phyloP scores from a whole-genome alignment of 2,329 filamentous ascomycete genomes.

The Ceratocystis alfenasii region DNA sequence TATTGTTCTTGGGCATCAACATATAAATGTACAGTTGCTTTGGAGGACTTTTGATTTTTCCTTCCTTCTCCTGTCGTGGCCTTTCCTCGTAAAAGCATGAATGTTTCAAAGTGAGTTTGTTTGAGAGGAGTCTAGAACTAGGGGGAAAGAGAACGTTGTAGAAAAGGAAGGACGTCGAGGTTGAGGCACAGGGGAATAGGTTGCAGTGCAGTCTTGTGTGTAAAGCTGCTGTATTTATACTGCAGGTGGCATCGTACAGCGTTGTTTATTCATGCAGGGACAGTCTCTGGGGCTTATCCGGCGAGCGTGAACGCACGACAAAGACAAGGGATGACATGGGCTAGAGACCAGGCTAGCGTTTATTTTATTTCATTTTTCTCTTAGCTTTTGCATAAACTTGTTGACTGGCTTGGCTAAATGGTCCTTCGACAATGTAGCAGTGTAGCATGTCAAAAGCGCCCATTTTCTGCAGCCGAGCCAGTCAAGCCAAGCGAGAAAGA shows the following conservation, averaged over 20 bases:
- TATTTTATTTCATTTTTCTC: background rate
- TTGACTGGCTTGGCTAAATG: too few species aligned
- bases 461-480: background rate
- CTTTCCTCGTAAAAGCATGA: background rate
- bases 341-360: background rate
- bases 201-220: too few species aligned
- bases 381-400: too few species aligned
- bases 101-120: conserved; percentile 6
- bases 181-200: too few species aligned
- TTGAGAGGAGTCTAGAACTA: background rate
- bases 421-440: background rate
- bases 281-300: background rate
- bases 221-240: background rate
- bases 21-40: background rate
- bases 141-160: background rate
- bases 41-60: background rate
- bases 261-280: conserved; percentile 1
- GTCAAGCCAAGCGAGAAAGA: background rate
- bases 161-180: too few species aligned
- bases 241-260: background rate
- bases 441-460: background rate
- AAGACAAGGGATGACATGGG: background rate
- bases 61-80: background rate
- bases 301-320: background rate
- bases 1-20: background rate